Base-by-base conservation (phyloP, 139 green algal genomes). In the Ulvella scutata region DNA sequence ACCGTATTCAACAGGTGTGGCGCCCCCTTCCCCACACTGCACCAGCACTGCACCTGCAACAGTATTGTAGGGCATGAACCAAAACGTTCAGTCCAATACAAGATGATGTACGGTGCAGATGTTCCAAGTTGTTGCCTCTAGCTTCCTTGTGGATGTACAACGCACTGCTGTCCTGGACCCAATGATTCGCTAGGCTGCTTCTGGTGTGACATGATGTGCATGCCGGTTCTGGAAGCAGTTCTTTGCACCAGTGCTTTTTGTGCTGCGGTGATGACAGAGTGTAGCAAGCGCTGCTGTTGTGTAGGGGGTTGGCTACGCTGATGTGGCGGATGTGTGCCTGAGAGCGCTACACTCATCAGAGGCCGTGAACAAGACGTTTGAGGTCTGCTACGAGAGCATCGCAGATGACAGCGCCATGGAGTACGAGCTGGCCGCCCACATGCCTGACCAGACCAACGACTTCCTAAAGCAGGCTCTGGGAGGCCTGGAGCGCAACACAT, bases 301-400 rank as follows among this genome's bases (percentile, higher is more conserved):
- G 2, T 79, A 97, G 81, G 73, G 73, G 59, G 94, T 99, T 51
- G 88, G 83, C 60, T 94, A 87, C 38, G 95, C 93, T 2, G 95
- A 99, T 76, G 94, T 98, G 33, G 95, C 95, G 4, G 95, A 99
- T 78, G 91, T 99, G 37, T 96, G 90, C 81, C 78, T 99, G 74
- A 60, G 87, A 29, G 85, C 90, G 20, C 78, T 96, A 76, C 87
- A 92, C 72, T 83, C 91, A 73, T 60, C 75, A 31, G 77, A 86
- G 31, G 94, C 94, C 0, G 82, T 86, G 40, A 99, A 99, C 87
- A 98, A 97, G 87, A 96, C 92, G 0, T 99, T 99, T 73, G 95
- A 98, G 43, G 91, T 99, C 31, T 93, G 86, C 77, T 92, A 92
- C 78, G 92, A 97, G 81, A 74, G 38, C 62, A 73, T 9, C 61